Evolutionary conservation across 163 green algal species (phyloP), one percentile per base, ranked within the genome.

Genomic region (Scenedesmus sp.): DNA sequence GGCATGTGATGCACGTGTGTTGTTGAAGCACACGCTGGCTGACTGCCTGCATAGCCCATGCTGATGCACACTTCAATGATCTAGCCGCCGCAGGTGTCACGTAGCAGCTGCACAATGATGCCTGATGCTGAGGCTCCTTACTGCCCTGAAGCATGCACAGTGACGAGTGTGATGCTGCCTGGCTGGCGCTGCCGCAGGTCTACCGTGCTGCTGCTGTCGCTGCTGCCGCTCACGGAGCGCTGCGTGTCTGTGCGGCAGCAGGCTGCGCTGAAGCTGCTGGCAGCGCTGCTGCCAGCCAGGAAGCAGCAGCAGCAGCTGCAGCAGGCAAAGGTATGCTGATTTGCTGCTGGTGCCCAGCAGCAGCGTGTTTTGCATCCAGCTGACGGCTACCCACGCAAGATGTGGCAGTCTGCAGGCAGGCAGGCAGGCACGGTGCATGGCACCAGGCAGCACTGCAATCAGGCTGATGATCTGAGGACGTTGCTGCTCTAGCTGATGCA

Each of bases 181-280:
- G 10, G 70, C 46, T 79, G 2, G 10, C 46, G 70, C 15, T 88
- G 66, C 87, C 86, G 70, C 70, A 91, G 70, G 87, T 86, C 73
- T 13, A 62, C 46, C 18, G 46, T 92, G 89, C 54, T 64, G 46
- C 60, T 92, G 57, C 59, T 92, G 54, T 56, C 20, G 59, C 55
- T 82, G 83, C 89, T 92, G 64, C 89, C 82, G 9, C 64, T 60
- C 62, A 89, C 62, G 26, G 46, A n/a, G 23, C 89, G 82, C 2
- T 59, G 81, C 23, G 54, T 67, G 15, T 54, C 7, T 4, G 26
- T 89, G 46, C 59, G 64, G 82, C 82, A 83, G 59, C 79, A 83
- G 64, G 89, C 18, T n/a, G 89, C 62, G 52, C 12, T 89, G 89
- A 23, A 79, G 46, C 62, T 88, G 62, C 46, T 86, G 18, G 77